These are phyloP conservation scores for Conticribra weissflogii DNA, from an alignment of 108 stramenopile genomes.

Conservation along the genomic window DNA sequence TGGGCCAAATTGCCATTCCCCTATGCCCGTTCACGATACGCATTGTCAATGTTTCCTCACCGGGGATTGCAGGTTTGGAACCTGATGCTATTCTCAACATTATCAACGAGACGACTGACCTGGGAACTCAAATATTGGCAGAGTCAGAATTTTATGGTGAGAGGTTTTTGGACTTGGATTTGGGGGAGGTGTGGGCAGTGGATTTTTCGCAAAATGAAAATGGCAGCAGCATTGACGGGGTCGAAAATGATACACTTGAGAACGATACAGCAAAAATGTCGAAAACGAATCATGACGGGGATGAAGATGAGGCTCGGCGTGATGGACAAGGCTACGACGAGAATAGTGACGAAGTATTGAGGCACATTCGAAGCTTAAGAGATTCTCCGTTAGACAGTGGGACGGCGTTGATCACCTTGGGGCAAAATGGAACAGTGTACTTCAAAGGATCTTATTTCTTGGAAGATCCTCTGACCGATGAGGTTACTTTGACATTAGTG, in stretches of 20 bases:
- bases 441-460: neutral
- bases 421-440: neutral
- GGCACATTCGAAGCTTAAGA: no score
- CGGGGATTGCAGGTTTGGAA: no score
- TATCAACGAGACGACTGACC: neutral
- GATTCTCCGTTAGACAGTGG: no score
- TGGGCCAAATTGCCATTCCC: neutral
- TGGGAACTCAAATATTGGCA: neutral
- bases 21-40: neutral
- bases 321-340: no score
- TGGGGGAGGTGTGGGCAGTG: neutral
- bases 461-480: neutral
- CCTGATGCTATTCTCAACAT: neutral
- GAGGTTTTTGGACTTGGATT: neutral
- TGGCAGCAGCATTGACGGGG: no score
- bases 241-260: no score
- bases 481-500: neutral
- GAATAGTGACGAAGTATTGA: no score
- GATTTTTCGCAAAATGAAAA: neutral
- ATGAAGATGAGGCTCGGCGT: no score
- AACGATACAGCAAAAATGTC: no score
- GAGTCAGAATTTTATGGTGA: neutral
- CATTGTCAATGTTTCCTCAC: neutral
- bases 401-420: no score
- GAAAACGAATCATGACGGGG: no score